Base-by-base conservation (phyloP, 768 basidiomycete genomes). In the Fistulinella prunicolor region DNA sequence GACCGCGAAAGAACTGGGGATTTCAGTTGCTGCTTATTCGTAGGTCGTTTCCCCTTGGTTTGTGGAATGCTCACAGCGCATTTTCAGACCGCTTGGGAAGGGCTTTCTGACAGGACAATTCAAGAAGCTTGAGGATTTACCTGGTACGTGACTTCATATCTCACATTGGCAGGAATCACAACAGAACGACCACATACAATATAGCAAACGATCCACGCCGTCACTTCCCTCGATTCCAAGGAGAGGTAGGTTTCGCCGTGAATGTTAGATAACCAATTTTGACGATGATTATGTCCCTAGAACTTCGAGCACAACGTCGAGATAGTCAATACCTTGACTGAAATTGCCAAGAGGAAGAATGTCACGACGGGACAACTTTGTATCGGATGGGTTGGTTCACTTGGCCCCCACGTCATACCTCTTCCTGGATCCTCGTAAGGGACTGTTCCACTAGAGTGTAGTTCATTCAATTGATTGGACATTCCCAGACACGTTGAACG, bases 1-100 rank as follows among this genome's bases (percentile, higher is more conserved):
- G 3, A 72, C 80, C 9, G 76, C 78, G n/a, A 62, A 68, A 38
- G 79, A 81, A 54, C 70, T 82, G 30, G 75, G 74, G 4, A 70
- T 85, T 47, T 65, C 80, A 8, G 73, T 85, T n/a, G 60, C 78
- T 19, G 81, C 76, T 26, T 86, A 86, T 56, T 78, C 80, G 76
- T 78, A 34, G 20, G 75, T 46, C 14, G 9, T 9, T 9, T 26
- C 16, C 6, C 35, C 10, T 10, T 28, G 21, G n/a, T 30, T 54
- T 54, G 6, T 40, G 16, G n/a, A 37, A 9, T 10, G 0, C 17
- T 42, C 19, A 43, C 44, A 28, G 35, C 10, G 30, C 39, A 30
- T 12, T 12, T 48, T 43, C 61, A 83, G 75, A 26, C 79, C 80
- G 1, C 71, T 81, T 1, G 79, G 79, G 2, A 65, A 62, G 6